A percentile compares a stretch with the other conserved stretches of the same genome.
Conservation (phyloP, 345 rosid genomes). For the Lagerstroemia speciosa region DNA sequence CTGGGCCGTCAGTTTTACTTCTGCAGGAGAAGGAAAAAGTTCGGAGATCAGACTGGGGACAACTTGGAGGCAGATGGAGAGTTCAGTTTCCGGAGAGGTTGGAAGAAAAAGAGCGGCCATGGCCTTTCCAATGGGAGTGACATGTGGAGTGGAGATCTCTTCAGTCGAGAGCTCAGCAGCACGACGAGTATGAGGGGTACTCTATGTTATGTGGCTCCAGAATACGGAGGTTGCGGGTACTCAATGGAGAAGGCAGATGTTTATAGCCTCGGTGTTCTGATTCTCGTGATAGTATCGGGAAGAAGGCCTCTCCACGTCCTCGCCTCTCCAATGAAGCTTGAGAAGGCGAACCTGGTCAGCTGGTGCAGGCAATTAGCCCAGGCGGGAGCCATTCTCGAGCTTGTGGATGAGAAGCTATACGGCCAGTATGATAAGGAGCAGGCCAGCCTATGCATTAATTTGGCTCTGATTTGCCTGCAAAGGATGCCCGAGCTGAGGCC, state of each 20-base stretch:
- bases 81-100: constrained; percentile 87
- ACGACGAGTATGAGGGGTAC: constrained; percentile 99
- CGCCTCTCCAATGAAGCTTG: constrained; percentile 93
- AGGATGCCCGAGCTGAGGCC: constrained; percentile 81
- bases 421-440: constrained; percentile 64
- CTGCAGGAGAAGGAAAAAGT: constrained; percentile 28
- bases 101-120: constrained; percentile 42
- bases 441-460: constrained; percentile 76
- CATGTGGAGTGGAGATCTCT: constrained; percentile 93
- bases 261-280: constrained; percentile 87
- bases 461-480: constrained; percentile 78
- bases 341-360: constrained; percentile 85
- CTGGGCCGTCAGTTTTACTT: constrained; percentile 37
- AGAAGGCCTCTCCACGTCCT: constrained; percentile 90
- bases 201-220: constrained; percentile 90
- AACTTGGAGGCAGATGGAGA: constrained; percentile 55
- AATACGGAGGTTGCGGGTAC: constrained; percentile 79
- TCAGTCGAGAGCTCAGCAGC: constrained; percentile 94
- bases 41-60: constrained; percentile 25
- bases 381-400: constrained; percentile 67
- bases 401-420: constrained; percentile 78
- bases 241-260: constrained; percentile 94
- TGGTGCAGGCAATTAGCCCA: constrained; percentile 97
- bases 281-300: constrained; percentile 86
- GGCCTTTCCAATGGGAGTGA: constrained; percentile 71